Conservation (phyloP, 2,329 filamentous ascomycete genomes). For the Alternaria sp. region DNA sequence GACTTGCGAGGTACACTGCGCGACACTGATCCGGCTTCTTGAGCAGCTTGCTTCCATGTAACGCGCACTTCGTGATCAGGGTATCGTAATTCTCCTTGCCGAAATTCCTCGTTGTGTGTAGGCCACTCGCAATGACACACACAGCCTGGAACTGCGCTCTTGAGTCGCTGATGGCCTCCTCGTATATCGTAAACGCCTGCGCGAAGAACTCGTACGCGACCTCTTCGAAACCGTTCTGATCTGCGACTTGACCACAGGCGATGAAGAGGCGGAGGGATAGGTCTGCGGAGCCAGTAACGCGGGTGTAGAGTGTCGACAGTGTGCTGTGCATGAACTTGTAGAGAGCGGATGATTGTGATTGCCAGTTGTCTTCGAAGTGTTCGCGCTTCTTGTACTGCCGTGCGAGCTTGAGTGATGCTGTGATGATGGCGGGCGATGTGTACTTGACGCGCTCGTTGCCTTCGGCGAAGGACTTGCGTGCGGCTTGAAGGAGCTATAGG, state of each 20-base stretch:
- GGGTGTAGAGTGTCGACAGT: conserved; percentile 84
- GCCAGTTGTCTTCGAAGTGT: conserved; percentile 80
- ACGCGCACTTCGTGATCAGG: conserved; percentile 93
- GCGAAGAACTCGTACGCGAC: conserved; percentile 98
- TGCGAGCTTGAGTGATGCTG: conserved; percentile 86
- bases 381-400: conserved; percentile 88
- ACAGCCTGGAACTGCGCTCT: conserved; percentile 98
- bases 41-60: conserved; percentile 94
- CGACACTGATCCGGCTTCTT: conserved; percentile 98
- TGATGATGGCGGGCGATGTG: conserved; percentile 91
- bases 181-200: conserved; percentile 97
- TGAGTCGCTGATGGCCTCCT: conserved; percentile 93
- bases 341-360: conserved; percentile 75
- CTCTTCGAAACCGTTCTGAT: conserved; percentile 90
- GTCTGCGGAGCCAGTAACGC: conserved; percentile 86
- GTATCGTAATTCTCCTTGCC: conserved; percentile 98
- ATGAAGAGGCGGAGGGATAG: conserved; percentile 89
- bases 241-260: conserved; percentile 89
- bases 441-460: conserved; percentile 96
- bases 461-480: conserved; percentile 83
- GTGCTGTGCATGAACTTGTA: conserved; percentile 96
- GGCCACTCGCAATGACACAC: conserved; percentile 85
- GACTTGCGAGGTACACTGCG: conserved; percentile 93
- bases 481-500: conserved; percentile 76
- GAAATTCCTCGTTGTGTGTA: conserved; percentile 90